Conservation (phyloP, 371 early-diverging fungal species). For the Chytridium lagenaria region DNA sequence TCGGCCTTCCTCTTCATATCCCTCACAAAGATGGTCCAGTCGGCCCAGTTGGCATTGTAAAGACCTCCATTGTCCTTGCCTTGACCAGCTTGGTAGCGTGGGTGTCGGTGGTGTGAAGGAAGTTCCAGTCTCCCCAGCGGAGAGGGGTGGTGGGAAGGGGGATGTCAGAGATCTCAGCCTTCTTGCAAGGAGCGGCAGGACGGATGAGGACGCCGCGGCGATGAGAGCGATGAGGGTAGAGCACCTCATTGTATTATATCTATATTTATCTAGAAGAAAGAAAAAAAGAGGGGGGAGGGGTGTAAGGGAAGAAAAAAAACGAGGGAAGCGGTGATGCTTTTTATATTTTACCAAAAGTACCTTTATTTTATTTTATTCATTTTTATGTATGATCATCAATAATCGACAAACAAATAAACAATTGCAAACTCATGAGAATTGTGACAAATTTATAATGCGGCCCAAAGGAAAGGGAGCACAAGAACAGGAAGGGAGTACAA, state of each 20-base stretch:
- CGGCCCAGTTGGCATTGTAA: constrained; percentile 34
- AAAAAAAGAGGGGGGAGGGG: neutral
- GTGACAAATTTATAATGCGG: too few species aligned
- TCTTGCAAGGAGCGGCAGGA: neutral
- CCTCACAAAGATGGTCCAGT: constrained; percentile 33
- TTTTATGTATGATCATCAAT: too few species aligned
- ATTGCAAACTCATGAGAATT: too few species aligned
- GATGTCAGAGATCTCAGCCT: constrained; percentile 17
- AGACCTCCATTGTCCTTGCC: constrained; percentile 17
- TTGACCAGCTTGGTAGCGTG: constrained; percentile 34
- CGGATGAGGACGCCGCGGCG: neutral
- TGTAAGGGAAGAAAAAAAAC: neutral
- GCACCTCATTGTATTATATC: neutral
- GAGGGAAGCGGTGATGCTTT: neutral
- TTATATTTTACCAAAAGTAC: too few species aligned
- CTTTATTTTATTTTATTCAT: too few species aligned
- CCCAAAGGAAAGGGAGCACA: too few species aligned
- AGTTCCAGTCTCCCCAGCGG: constrained; percentile 22
- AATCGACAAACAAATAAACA: too few species aligned
- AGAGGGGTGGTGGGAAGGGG: constrained; percentile 12
- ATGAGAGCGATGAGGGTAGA: constrained; percentile 13
- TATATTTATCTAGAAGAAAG: neutral
- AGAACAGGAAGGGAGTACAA: too few species aligned
- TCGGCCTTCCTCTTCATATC: constrained; percentile 24
- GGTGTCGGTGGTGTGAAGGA: constrained; percentile 30